These are phyloP conservation scores for Tylopilus vinaceipallidus DNA, from an alignment of 768 basidiomycete genomes.

Conservation along the genomic window DNA sequence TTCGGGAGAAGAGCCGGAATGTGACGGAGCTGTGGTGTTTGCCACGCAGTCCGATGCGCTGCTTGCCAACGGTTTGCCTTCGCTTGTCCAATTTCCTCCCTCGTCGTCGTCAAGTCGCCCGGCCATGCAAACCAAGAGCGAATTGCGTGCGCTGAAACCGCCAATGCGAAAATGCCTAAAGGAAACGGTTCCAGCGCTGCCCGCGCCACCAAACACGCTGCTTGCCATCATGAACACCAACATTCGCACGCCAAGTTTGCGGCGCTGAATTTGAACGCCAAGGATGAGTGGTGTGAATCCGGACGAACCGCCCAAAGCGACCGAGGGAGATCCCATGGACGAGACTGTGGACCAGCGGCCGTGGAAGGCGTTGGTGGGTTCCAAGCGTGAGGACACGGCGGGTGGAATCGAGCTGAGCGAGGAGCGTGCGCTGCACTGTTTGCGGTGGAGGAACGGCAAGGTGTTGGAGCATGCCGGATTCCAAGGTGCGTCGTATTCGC, in stretches of 20 bases:
- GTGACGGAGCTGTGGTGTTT: slow-evolving; percentile 67
- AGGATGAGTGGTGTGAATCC: slow-evolving; percentile 34
- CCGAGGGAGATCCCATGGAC: slow-evolving; percentile 28
- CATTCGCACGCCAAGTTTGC: slow-evolving; percentile 71
- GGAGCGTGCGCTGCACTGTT: slow-evolving; percentile 58
- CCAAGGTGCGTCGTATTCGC: slow-evolving; percentile 63
- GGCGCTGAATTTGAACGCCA: slow-evolving; percentile 44
- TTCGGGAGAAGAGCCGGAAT: slow-evolving; percentile 40
- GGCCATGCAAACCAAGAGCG: slow-evolving; percentile 12
- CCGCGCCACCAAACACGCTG: slow-evolving; percentile 43
- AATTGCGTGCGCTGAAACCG: slow-evolving; percentile 6
- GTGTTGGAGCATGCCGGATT: slow-evolving; percentile 89
- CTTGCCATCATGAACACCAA: slow-evolving; percentile 75
- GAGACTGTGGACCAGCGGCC: slow-evolving; percentile 56
- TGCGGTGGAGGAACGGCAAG: slow-evolving; percentile 71
- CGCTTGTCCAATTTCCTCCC: slow-evolving; percentile 37
- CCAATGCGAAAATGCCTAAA: slow-evolving; percentile 27
- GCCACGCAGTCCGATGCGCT: slow-evolving; percentile 61
- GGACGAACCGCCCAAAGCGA: slow-evolving; percentile 35
- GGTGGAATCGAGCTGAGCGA: slow-evolving; percentile 54
- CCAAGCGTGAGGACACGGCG: slow-evolving; percentile 9
- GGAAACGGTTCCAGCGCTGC: slow-evolving; percentile 14
- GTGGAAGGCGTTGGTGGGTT: slow-evolving; percentile 42
- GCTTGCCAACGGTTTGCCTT: slow-evolving; percentile 63
- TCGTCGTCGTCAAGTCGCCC: slow-evolving; percentile 11